A percentile compares a stretch with the other conserved stretches of the same genome.
These are phyloP conservation scores for Typha latifolia DNA, from an alignment of 176 grass and related monocot species.

Conservation along the genomic window DNA sequence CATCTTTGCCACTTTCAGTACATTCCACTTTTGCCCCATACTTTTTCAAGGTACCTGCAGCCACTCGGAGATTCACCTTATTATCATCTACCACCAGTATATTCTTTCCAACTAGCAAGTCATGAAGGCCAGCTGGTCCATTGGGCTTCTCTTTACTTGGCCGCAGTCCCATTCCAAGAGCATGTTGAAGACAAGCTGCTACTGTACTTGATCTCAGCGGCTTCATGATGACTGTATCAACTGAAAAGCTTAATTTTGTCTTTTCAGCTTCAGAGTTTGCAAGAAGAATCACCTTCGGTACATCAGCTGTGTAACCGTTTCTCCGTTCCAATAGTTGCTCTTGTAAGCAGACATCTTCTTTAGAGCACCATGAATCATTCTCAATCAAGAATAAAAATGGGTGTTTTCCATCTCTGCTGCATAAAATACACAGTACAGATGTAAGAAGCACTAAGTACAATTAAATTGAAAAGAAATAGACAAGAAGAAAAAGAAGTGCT, in stretches of 20 bases:
- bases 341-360: conserved; percentile 36
- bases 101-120: conserved; percentile 61
- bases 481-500: too few relatives aligned
- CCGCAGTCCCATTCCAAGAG: conserved; percentile 55
- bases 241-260: conserved; percentile 27
- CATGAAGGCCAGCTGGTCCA: conserved; percentile 38
- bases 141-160: conserved; percentile 39
- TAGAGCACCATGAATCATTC: conserved; percentile 54
- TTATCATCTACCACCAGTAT: conserved; percentile 99
- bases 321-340: conserved; percentile 41
- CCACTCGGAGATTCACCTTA: conserved; percentile 91
- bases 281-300: conserved; percentile 60
- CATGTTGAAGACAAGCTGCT: conserved; percentile 66
- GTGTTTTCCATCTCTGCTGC: conserved; percentile 28
- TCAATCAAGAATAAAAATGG: conserved; percentile 67
- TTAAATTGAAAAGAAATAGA: too few relatives aligned
- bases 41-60: conserved; percentile 81
- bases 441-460: too few relatives aligned
- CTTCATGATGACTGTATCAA: conserved; percentile 71
- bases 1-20: conserved; percentile 84
- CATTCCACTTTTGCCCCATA: conserved; percentile 79
- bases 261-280: conserved; percentile 44
- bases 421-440: neutral
- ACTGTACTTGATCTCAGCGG: conserved; percentile 77
- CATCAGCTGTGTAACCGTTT: conserved; percentile 20